A percentile compares a stretch with the other conserved stretches of the same genome.
These are phyloP conservation scores for Yamadazyma jaroonii DNA, from an alignment of 1,139 yeast genomes.

Conservation along the genomic window DNA sequence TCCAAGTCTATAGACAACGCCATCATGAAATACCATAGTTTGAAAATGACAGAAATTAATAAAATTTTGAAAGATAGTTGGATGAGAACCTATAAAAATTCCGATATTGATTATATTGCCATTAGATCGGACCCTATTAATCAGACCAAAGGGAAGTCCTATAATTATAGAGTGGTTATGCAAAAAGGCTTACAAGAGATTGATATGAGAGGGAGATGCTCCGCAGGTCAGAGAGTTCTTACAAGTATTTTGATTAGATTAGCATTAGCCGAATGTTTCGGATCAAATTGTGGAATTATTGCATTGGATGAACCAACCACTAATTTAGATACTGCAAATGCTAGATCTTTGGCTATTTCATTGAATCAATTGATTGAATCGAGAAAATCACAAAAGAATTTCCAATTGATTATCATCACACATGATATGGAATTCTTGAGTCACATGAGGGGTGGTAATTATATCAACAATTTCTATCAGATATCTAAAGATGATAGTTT, in stretches of 20 bases:
- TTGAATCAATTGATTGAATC: constrained; percentile 71
- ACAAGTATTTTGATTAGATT: constrained; percentile 89
- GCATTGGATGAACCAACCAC: constrained; percentile 98
- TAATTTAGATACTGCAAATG: constrained; percentile 85
- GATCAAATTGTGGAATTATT: constrained; percentile 90
- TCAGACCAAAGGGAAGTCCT: constrained; percentile 61
- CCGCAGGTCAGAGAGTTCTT: constrained; percentile 96
- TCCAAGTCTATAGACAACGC: constrained; percentile 88
- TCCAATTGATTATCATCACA: constrained; percentile 91
- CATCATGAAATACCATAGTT: constrained; percentile 87
- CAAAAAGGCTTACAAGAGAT: constrained; percentile 85
- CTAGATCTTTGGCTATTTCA: constrained; percentile 83
- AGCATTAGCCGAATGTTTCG: constrained; percentile 95
- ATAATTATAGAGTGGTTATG: constrained; percentile 95
- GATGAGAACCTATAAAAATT: constrained; percentile 92
- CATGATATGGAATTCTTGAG: constrained; percentile 91
- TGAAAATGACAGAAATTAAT: constrained; percentile 93
- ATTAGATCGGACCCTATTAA: constrained; percentile 76
- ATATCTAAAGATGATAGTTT: constrained; percentile 80
- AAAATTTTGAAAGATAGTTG: constrained; percentile 84
- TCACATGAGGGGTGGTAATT: constrained; percentile 80
- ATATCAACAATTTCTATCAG: constrained; percentile 86
- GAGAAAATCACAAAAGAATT: constrained; percentile 77
- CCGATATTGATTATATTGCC: constrained; percentile 90
- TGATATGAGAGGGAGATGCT: constrained; percentile 97